Evolutionary conservation across 257 asterid genomes (phyloP), one percentile per base, ranked within the genome.

Genomic region (Ajuga chamaepitys): DNA sequence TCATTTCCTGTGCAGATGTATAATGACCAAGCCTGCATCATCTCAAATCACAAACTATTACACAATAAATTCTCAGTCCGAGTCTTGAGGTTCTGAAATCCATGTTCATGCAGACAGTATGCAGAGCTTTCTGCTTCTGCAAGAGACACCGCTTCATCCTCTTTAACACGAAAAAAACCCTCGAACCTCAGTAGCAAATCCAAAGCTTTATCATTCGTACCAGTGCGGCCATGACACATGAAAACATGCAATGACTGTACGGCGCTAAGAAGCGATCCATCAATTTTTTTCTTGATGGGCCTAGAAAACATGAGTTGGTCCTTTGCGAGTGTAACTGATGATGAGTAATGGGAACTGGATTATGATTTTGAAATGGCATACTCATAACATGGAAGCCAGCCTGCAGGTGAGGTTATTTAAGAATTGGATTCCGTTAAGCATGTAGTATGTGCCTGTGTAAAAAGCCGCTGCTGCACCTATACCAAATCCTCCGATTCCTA

Each of bases 401-500:
- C 91, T 46, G 90, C 83, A 22, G 83, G 83, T 32, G 70, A 60
- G 59, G 76, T 66, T 69, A 83, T 14, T 45, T 45, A 45, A 62
- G 74, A 9, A 71, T 70, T 64, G 82, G 58, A 62, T 76, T 40
- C 78, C 74, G 13, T 82, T 76, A 21, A 75, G 77, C 59, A 81
- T 76, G 68, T 81, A 78, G 74, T 86, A 82, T 3, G 75, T 74
- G 60, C 85, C 88, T 26, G 83, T 76, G 74, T 86, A 80, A 25
- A 86, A 85, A 52, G n/a, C n/a, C n/a, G n/a, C n/a, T n/a, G n/a
- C n/a, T n/a, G n/a, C n/a, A n/a, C n/a, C n/a, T n/a, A n/a, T n/a
- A n/a, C n/a, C n/a, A 64, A 86, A 86, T 55, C 95, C 95, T 66
- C 90, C 95, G 20, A 83, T 62, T n/a, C 90, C 87, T 57, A 86